Evolutionary conservation across 257 asterid species (phyloP).

Genomic region (Solanum lycopersicoides): DNA sequence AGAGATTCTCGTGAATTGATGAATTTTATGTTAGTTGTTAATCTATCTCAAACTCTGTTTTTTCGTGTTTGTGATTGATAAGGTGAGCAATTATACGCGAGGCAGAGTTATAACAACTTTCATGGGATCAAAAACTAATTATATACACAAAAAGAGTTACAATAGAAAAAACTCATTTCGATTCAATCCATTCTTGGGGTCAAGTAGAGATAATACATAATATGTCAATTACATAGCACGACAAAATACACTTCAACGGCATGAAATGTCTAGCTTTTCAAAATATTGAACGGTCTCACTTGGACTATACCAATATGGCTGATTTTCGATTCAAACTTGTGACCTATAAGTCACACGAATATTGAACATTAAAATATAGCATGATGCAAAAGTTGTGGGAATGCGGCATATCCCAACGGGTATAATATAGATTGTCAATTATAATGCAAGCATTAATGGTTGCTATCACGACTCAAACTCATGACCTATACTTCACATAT

Average conservation of each 20-base stretch:
- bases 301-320: neutral
- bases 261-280: neutral
- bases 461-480: neutral
- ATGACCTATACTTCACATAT: neutral
- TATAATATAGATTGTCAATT: neutral
- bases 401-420: rapidly evolving
- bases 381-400: neutral
- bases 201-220: too few relatives aligned
- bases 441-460: neutral
- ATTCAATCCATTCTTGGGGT: too few relatives aligned
- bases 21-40: too few relatives aligned
- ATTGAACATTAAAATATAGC: neutral
- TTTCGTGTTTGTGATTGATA: neutral
- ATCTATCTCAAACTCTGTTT: neutral
- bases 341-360: neutral
- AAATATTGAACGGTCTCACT: neutral
- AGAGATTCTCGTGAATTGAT: neutral
- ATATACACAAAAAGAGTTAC: neutral
- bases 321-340: neutral
- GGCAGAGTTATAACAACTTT: neutral
- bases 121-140: too few relatives aligned
- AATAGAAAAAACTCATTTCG: neutral
- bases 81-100: neutral
- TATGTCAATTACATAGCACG: neutral
- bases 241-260: too few relatives aligned